These are phyloP conservation scores for sunflower (Helianthus annuus) DNA, from an alignment of 129 eudicot species.

Conservation along the genomic window HanXRQr2.0-SUNRISE NC_035441.2:5000543-5001042, in stretches of 20 bases:
- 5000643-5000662: not conserved
- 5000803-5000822: not conserved
- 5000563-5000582: no score
- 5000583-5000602: no score
- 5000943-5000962: no score
- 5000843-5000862: constrained; percentile 65
- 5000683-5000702: not conserved
- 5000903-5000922: constrained; percentile 33
- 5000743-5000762: constrained; percentile 49
- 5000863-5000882: constrained; percentile 56
- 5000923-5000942: not conserved
- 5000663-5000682: not conserved
- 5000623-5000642: no score
- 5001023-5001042: constrained; percentile 31
- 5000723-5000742: constrained; percentile 50
- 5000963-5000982: constrained; percentile 2
- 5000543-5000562: no score
- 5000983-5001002: constrained; percentile 38
- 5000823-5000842: constrained; percentile 53
- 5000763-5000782: not conserved
- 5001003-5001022: constrained; percentile 43
- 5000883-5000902: constrained; percentile 47
- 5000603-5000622: no score
- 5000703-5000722: constrained; percentile 7
- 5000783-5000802: not conserved